Percentiles rank a stretch among this genome's conserved stretches.
Evolutionary conservation across 441 rosid genomes (phyloP).

Genomic region (Melastoma candidum): DNA sequence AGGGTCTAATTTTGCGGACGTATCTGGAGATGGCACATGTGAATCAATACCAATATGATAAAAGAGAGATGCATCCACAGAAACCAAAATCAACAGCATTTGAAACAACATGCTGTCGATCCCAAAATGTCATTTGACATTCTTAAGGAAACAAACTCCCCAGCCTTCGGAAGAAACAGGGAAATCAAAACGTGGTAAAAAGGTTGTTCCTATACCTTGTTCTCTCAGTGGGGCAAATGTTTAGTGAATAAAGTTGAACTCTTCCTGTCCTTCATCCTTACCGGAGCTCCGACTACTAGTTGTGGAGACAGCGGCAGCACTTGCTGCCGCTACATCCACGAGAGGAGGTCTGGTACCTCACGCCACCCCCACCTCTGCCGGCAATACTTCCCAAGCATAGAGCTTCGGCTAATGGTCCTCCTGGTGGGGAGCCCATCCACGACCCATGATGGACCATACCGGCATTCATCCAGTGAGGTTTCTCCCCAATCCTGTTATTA

Average conservation of each 20-base stretch:
- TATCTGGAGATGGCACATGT: too few species aligned
- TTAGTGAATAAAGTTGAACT: slow-evolving; percentile 10
- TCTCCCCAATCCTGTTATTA: slow-evolving; percentile 13
- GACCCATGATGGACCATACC: slow-evolving; percentile 21
- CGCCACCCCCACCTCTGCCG: slow-evolving; percentile 12
- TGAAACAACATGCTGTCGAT: too few species aligned
- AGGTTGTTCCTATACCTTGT: too few species aligned
- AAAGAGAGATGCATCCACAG: too few species aligned
- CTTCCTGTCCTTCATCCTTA: slow-evolving; percentile 7
- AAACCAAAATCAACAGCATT: too few species aligned
- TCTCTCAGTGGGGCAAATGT: neutral
- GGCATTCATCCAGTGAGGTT: slow-evolving; percentile 31
- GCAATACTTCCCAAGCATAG: slow-evolving; percentile 46
- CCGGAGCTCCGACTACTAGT: slow-evolving; percentile 33
- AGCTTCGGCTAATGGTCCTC: slow-evolving; percentile 70
- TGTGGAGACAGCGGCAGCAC: slow-evolving; percentile 16
- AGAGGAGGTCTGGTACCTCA: slow-evolving; percentile 9
- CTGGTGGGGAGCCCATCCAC: slow-evolving; percentile 53
- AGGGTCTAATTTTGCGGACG: too few species aligned
- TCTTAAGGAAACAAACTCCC: too few species aligned
- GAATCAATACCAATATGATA: too few species aligned
- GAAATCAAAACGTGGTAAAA: too few species aligned
- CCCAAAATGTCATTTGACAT: too few species aligned
- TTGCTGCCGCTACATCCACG: slow-evolving; percentile 6
- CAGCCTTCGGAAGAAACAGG: too few species aligned